A percentile compares a stretch with the other conserved stretches of the same genome.
Conservation (phyloP, 768 basidiomycete genomes). For the Phaffia tasmanica region DNA sequence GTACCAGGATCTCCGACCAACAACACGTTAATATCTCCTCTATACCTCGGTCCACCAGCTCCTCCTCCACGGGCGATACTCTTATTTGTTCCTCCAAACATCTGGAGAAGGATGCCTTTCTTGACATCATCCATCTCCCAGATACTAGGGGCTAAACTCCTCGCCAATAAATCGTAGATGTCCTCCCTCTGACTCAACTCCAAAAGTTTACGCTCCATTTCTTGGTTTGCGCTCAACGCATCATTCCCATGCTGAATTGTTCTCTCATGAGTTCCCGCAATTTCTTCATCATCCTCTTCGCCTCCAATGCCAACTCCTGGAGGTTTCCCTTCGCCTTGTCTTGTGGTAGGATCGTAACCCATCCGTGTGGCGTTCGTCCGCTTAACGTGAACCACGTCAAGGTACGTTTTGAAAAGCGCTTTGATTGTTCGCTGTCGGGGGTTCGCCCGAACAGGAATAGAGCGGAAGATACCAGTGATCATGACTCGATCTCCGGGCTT, state of each 20-base stretch:
- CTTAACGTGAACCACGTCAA: slow-evolving; percentile 87
- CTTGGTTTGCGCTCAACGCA: slow-evolving; percentile 45
- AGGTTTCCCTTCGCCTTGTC: slow-evolving; percentile 52
- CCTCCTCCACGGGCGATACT: slow-evolving; percentile 84
- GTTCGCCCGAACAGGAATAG: slow-evolving; percentile 89
- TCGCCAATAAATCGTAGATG: slow-evolving; percentile 71
- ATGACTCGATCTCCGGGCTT: slow-evolving; percentile 90
- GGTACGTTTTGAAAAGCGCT: slow-evolving; percentile 91
- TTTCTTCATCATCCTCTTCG: slow-evolving; percentile 52
- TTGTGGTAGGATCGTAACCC: slow-evolving; percentile 66
- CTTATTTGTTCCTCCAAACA: slow-evolving; percentile 98
- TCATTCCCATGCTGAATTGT: slow-evolving; percentile 37
- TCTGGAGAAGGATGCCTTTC: slow-evolving; percentile 88
- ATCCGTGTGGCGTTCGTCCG: slow-evolving; percentile 54
- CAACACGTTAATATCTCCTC: slow-evolving; percentile 95
- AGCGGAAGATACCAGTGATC: slow-evolving; percentile 88
- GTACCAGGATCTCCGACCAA: slow-evolving; percentile 97
- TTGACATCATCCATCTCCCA: slow-evolving; percentile 99
- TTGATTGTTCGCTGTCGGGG: slow-evolving; percentile 83
- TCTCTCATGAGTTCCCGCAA: slow-evolving; percentile 34
- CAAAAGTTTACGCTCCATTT: slow-evolving; percentile 66
- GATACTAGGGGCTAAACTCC: slow-evolving; percentile 84
- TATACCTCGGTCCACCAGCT: slow-evolving; percentile 86
- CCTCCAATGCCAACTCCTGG: slow-evolving; percentile 57
- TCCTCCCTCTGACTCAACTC: slow-evolving; percentile 64